A percentile compares a stretch with the other conserved stretches of the same genome.
Conservation (phyloP, 2,329 filamentous ascomycete species). For the Capronia coronata region DNA sequence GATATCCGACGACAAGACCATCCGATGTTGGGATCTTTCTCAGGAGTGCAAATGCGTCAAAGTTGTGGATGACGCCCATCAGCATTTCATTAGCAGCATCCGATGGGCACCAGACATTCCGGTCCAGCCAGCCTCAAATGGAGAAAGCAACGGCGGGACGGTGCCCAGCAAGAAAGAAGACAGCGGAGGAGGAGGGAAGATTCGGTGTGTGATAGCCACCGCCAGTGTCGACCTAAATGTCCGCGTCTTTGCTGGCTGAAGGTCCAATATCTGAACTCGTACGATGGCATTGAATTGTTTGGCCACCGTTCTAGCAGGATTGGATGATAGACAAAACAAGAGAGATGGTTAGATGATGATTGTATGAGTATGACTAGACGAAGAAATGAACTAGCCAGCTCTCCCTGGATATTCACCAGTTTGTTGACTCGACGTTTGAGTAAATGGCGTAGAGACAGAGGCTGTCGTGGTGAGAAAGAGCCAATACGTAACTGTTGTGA, state of each 20-base stretch:
- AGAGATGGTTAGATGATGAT: conserved; percentile 4
- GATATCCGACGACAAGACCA: conserved; percentile 81
- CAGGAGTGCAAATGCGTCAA: conserved; percentile 90
- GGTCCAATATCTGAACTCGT: background rate
- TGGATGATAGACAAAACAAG: conserved; percentile 17
- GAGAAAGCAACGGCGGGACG: conserved; percentile 30
- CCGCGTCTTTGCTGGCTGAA: conserved; percentile 60
- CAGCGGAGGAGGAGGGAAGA: conserved; percentile 52
- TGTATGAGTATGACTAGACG: conserved; percentile 23
- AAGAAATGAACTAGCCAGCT: background rate
- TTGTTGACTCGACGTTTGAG: background rate
- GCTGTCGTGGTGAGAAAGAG: too few relatives aligned
- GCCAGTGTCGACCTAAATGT: conserved; percentile 77
- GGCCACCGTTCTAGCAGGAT: background rate
- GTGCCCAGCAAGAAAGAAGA: conserved; percentile 46
- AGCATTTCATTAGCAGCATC: conserved; percentile 78
- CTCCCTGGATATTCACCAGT: too few relatives aligned
- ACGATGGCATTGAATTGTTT: background rate
- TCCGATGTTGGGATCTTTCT: conserved; percentile 86
- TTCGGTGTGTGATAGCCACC: conserved; percentile 79
- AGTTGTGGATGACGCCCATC: conserved; percentile 67
- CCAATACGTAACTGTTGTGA: too few relatives aligned
- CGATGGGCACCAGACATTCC: conserved; percentile 73
- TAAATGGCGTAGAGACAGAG: background rate
- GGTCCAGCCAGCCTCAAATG: conserved; percentile 21